phyloP scores from a whole-genome alignment of 139 green algal genomes.

The Picochlorum sp. region DNA sequence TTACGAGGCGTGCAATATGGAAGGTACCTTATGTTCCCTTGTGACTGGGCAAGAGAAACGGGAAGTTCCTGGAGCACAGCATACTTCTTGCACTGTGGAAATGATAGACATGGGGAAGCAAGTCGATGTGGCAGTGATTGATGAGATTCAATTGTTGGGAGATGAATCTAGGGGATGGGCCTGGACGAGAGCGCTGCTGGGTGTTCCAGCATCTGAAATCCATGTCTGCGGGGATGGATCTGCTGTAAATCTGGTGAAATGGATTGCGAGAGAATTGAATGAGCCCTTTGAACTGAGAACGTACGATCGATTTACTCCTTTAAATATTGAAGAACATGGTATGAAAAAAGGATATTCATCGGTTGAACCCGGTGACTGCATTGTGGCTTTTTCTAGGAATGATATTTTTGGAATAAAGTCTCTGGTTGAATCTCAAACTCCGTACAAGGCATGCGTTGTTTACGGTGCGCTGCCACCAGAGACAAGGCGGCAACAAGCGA shows the following conservation, averaged over 20 bases:
- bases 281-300: constrained; percentile 51
- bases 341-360: constrained; percentile 4
- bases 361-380: constrained; percentile 74
- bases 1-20: constrained; percentile 41
- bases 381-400: constrained; percentile 85
- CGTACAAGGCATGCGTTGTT: constrained; percentile 49
- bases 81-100: constrained; percentile 89
- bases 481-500: constrained; percentile 63
- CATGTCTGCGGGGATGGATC: constrained; percentile 89
- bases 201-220: constrained; percentile 68
- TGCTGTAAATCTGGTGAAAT: constrained; percentile 60
- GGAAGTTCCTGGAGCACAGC: constrained; percentile 55
- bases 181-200: constrained; percentile 87
- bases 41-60: constrained; percentile 78
- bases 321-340: constrained; percentile 20
- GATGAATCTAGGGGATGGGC: constrained; percentile 79
- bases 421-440: constrained; percentile 40
- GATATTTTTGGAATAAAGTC: constrained; percentile 69
- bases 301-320: constrained; percentile 17
- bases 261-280: constrained; percentile 36
- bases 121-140: constrained; percentile 87
- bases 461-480: constrained; percentile 85
- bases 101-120: constrained; percentile 56
- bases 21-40: constrained; percentile 38
- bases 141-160: constrained; percentile 91